Conservation (phyloP, 108 stramenopile species). For the Cafeteria roenbergensis region DNA sequence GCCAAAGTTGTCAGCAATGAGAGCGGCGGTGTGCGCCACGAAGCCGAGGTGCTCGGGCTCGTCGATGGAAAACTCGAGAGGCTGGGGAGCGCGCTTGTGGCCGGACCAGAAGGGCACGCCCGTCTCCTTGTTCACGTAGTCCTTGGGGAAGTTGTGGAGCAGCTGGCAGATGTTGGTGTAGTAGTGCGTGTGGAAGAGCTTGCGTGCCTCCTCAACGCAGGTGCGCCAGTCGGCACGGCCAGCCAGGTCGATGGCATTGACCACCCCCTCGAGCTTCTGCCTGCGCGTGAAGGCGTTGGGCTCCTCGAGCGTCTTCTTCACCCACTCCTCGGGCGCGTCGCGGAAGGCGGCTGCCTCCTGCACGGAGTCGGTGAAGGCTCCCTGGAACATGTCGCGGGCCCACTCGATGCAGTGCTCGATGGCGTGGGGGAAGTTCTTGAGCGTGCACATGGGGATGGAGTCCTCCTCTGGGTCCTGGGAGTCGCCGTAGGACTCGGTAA, state of each 20-base stretch:
- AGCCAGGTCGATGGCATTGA: not conserved
- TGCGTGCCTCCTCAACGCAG: conserved; percentile 29
- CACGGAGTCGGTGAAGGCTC: conserved; percentile 31
- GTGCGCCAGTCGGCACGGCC: not conserved
- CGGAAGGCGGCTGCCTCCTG: conserved; percentile 30
- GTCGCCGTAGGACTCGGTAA: conserved; percentile 62
- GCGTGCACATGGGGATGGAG: conserved; percentile 71
- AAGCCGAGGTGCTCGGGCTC: conserved; percentile 32
- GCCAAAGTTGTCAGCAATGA: conserved; percentile 40
- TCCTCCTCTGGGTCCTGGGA: conserved; percentile 56
- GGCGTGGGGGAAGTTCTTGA: conserved; percentile 61
- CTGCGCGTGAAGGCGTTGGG: not conserved
- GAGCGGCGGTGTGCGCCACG: conserved; percentile 33
- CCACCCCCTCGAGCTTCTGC: not conserved
- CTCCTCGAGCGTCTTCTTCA: conserved; percentile 9
- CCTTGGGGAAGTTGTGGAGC: conserved; percentile 39
- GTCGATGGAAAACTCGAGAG: conserved; percentile 12
- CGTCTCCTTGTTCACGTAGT: conserved; percentile 24
- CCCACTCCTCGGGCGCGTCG: conserved; percentile 25
- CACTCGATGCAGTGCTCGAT: conserved; percentile 78
- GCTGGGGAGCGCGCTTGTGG: conserved; percentile 43
- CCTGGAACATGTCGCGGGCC: conserved; percentile 51
- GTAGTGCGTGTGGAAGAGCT: conserved; percentile 36
- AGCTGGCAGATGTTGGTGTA: conserved; percentile 38
- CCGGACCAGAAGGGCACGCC: conserved; percentile 48